Base-by-base conservation (phyloP, 306 rosid genomes). In the Bauhinia variegata region DNA sequence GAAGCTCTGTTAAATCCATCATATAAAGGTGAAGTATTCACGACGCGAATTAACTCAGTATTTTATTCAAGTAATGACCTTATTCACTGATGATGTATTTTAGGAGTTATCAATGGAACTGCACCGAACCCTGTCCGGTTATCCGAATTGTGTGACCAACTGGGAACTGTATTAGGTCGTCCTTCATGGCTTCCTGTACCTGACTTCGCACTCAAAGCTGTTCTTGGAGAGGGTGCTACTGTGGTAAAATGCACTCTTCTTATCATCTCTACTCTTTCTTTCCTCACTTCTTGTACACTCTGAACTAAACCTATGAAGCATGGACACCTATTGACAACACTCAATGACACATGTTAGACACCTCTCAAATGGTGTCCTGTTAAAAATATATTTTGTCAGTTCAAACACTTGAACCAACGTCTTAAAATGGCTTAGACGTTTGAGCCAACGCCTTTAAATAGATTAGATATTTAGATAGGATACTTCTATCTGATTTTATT, bases 151-250 rank as follows among this genome's bases (percentile, higher is more conserved):
- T 90, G 99, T 65, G 69, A 76, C 19, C 85, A 88, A 37, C 79
- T 93, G 83, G 98, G 98, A 51, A 69, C 70, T 65, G 91, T 51
- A 31, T 54, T 89, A 89, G 97, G 90, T 41, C 87, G 98, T 41
- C 98, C 98, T 14, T 93, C 98, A 5, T 93, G 96, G 97, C 81
- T 93, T 14, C 97, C 97, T 0, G 98, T 93, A 19, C 99, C 99
- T 0, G 96, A 86, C 59, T 76, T 90, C 52, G 99, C 99, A 0
- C 85, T 93, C 78, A 90, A 93, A 77, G 99, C 96, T 15, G 95
- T 93, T 51, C 97, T 93, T 15, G 97, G 97, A 57, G 97, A 93
- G 86, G 97, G 99, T 34, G 95, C 97, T 73, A 6, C 84, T 46
- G 96, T 93, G 96, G 97, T 92, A 82, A 91, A 77, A 49, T 70